These are phyloP conservation scores for Boletus pseudo-olivaceus DNA, from an alignment of 768 basidiomycete species.

Conservation along the genomic window DNA sequence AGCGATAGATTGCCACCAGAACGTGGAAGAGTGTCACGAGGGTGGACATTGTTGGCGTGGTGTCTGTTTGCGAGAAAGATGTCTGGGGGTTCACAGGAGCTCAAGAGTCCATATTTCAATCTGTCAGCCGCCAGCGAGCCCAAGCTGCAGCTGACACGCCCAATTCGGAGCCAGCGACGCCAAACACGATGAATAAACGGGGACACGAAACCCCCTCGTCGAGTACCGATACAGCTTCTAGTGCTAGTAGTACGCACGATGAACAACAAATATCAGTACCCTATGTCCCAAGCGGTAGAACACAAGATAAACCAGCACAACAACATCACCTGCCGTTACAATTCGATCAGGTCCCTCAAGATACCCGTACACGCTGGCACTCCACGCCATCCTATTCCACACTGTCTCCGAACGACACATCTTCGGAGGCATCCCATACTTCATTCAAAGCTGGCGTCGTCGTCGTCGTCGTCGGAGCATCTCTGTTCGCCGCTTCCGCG, in stretches of 20 bases:
- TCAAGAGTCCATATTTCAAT: neutral
- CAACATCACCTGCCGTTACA: neutral
- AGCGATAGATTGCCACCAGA: constrained; percentile 4
- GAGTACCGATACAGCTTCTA: constrained; percentile 3
- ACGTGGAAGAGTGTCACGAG: constrained; percentile 1
- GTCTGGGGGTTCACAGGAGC: neutral
- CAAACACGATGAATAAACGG: neutral
- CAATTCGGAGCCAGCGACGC: neutral
- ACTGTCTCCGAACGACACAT: neutral
- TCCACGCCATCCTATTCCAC: neutral
- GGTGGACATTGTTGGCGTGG: constrained; percentile 3
- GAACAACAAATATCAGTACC: neutral
- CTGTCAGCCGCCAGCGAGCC: constrained; percentile 7
- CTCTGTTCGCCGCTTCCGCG: neutral
- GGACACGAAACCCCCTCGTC: neutral
- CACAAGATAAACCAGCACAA: neutral
- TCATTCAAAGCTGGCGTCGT: neutral
- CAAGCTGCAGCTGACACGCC: neutral
- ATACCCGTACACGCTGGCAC: neutral
- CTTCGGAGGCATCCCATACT: neutral
- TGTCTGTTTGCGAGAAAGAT: neutral
- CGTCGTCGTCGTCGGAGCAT: neutral
- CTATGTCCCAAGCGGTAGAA: neutral
- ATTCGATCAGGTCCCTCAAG: neutral
- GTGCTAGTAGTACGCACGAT: neutral